These are phyloP conservation scores for Mycena indigotica DNA, from an alignment of 768 basidiomycete genomes.

Conservation along the genomic window DNA sequence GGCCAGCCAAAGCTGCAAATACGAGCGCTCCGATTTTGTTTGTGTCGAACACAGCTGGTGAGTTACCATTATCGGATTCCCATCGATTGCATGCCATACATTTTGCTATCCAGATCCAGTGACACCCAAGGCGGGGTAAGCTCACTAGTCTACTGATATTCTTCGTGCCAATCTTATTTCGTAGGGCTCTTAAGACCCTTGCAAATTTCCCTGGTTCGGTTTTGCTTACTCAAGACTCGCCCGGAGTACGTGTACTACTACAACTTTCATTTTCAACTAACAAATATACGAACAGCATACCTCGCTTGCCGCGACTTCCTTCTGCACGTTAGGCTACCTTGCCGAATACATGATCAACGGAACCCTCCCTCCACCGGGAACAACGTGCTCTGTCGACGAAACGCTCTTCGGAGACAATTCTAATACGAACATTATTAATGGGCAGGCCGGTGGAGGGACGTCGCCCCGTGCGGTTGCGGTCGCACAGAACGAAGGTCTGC, in stretches of 20 bases:
- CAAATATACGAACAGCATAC: constrained; percentile 9
- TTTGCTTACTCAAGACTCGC: constrained; percentile 10
- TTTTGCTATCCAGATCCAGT: no score
- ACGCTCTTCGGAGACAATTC: constrained; percentile 11
- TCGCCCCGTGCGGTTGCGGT: no score
- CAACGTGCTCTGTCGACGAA: constrained; percentile 24
- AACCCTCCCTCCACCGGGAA: constrained; percentile 25
- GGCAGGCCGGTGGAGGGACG: no score
- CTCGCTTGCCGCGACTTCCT: constrained; percentile 20
- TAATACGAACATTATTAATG: no score
- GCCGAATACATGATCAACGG: constrained; percentile 27
- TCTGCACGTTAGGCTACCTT: constrained; percentile 24
- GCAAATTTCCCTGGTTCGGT: constrained; percentile 17
- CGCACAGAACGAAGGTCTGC: no score
- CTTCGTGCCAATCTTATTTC: background rate
- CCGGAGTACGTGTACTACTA: constrained; percentile 7
- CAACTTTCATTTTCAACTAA: background rate
- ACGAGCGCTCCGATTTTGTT: constrained; percentile 30
- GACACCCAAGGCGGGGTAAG: no score
- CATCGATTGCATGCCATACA: no score
- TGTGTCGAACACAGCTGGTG: constrained; percentile 29
- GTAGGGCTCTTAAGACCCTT: constrained; percentile 13
- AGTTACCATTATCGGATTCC: no score
- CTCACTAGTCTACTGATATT: background rate
- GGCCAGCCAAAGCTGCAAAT: constrained; percentile 17